Evolutionary conservation across 2,329 filamentous ascomycete species (phyloP).

Genomic region (Colletotrichum gigasporum): DNA sequence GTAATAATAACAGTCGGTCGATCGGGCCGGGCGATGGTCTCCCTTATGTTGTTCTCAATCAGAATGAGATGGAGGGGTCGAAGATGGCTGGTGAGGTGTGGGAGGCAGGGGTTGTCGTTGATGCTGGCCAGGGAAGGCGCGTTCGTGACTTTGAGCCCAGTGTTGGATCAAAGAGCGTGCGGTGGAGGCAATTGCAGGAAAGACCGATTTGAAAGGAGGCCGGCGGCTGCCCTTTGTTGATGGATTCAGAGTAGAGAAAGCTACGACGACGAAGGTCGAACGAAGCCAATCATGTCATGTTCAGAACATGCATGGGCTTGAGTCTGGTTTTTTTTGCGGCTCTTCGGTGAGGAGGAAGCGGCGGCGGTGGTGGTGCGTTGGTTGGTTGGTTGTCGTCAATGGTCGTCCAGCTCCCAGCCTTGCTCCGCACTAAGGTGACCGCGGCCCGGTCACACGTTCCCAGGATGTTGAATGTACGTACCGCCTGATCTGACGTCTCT

Average conservation of each 20-base stretch:
- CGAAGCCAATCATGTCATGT: slow-evolving; percentile 18
- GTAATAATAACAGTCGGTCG: not conserved
- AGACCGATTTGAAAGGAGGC: not conserved
- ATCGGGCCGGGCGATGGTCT: not conserved
- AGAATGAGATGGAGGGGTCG: not conserved
- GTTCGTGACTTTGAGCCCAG: not conserved
- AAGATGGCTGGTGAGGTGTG: not conserved
- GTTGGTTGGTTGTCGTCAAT: slow-evolving; percentile 16
- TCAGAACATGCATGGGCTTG: slow-evolving; percentile 7
- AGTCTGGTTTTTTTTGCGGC: slow-evolving; percentile 15
- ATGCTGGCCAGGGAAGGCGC: not conserved
- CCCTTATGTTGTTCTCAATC: not conserved
- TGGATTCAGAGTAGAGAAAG: not conserved
- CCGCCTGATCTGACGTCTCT: not conserved
- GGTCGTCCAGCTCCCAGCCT: slow-evolving; percentile 1
- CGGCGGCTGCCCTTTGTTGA: not conserved
- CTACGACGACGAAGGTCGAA: not conserved
- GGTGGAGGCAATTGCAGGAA: not conserved
- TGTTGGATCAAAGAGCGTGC: not conserved
- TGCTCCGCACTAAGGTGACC: not conserved
- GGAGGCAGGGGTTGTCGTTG: not conserved
- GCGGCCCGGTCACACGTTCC: not conserved
- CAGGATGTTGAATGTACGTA: not conserved
- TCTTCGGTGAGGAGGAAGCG: slow-evolving; percentile 18
- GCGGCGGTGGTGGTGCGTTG: slow-evolving; percentile 9